Evolutionary conservation across 768 basidiomycete species (phyloP).

Genomic region (Boletus reticuloceps): DNA sequence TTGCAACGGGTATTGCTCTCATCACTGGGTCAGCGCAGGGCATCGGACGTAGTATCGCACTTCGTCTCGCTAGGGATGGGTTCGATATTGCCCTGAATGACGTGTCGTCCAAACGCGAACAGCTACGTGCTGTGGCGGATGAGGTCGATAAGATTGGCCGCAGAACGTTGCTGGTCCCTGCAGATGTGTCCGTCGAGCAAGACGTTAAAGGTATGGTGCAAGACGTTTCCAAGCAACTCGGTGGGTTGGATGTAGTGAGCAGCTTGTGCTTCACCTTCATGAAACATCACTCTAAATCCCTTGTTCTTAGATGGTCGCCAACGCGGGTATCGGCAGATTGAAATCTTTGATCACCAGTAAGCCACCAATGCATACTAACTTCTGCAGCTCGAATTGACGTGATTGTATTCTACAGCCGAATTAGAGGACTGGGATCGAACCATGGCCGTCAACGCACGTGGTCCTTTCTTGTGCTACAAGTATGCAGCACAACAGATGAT

Average conservation of each 20-base stretch:
- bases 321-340: neutral
- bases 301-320: slow-evolving; percentile 10
- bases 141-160: slow-evolving; percentile 1
- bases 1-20: neutral
- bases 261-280: neutral
- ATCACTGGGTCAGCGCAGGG: slow-evolving; percentile 3
- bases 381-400: neutral
- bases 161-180: slow-evolving; percentile 22
- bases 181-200: slow-evolving; percentile 40
- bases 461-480: slow-evolving; percentile 59
- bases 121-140: neutral
- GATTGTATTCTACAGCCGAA: neutral
- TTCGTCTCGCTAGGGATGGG: neutral
- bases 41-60: neutral
- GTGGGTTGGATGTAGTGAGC: slow-evolving; percentile 45
- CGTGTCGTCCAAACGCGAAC: neutral
- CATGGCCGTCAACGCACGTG: slow-evolving; percentile 51
- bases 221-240: slow-evolving; percentile 29
- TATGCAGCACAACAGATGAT: slow-evolving; percentile 63
- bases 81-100: slow-evolving; percentile 4
- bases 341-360: neutral
- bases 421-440: slow-evolving; percentile 33
- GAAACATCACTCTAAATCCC: neutral
- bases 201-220: slow-evolving; percentile 42
- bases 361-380: neutral